Conservation (phyloP, 202 grass and related monocot genomes). For the Schoenoplectus triqueter region DNA sequence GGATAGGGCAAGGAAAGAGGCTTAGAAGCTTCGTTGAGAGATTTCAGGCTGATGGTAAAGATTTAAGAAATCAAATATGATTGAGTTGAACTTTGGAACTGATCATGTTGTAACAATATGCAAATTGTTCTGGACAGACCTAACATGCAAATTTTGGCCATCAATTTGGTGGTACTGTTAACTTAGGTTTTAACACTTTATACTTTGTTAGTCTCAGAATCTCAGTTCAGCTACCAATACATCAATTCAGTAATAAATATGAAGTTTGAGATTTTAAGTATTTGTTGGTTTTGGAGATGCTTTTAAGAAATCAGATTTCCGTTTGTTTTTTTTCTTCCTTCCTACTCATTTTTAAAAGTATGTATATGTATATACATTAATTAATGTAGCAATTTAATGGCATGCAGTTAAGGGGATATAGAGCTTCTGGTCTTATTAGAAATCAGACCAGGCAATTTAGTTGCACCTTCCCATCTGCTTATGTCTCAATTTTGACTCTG, state of each 20-base stretch:
- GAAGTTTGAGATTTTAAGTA: neutral
- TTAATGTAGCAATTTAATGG: slow-evolving; percentile 12
- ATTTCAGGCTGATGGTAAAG: slow-evolving; percentile 2
- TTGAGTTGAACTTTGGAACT: neutral
- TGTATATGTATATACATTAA: neutral
- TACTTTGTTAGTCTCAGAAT: no score
- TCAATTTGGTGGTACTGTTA: slow-evolving; percentile 1
- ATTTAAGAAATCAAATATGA: neutral
- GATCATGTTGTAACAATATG: neutral
- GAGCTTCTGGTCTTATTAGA: neutral
- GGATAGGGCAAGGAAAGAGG: slow-evolving; percentile 62
- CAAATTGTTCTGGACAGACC: neutral
- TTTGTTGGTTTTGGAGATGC: neutral
- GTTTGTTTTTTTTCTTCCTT: neutral
- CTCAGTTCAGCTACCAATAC: neutral
- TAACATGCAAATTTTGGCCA: neutral
- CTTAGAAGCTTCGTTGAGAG: slow-evolving; percentile 56
- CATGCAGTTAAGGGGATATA: neutral
- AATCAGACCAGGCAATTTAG: neutral
- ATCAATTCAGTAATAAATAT: neutral
- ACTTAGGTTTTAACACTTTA: neutral
- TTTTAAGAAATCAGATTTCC: neutral
- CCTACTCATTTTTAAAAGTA: neutral
- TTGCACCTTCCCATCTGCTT: slow-evolving; percentile 31
- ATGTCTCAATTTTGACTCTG: slow-evolving; percentile 19